Evolutionary conservation across 805 yeast genomes (phyloP).

Genomic region (Clavispora phyllophila): DNA sequence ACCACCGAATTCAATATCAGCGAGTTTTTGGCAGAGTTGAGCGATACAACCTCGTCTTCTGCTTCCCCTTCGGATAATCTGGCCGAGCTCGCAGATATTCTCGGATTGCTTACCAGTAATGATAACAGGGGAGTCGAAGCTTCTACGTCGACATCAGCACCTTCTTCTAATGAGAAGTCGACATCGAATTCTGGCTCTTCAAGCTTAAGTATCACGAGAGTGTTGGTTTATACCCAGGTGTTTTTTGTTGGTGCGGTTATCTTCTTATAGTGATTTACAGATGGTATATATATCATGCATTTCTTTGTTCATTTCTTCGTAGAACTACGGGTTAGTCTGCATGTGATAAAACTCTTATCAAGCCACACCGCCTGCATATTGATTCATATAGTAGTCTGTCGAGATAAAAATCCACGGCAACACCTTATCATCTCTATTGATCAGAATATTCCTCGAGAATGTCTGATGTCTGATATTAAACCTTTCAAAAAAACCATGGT

Average conservation of each 20-base stretch:
- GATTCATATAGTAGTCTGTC: not conserved
- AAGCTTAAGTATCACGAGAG: not conserved
- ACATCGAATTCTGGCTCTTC: not conserved
- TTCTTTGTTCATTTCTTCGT: no score
- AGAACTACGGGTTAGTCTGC: not conserved
- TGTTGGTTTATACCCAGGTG: constrained; percentile 5
- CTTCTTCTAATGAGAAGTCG: not conserved
- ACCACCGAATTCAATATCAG: constrained; percentile 1
- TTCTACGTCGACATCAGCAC: not conserved
- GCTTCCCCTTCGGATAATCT: not conserved
- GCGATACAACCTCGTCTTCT: constrained; percentile 3
- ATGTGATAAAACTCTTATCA: not conserved
- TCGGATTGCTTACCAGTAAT: not conserved
- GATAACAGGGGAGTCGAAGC: not conserved
- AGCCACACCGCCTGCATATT: not conserved
- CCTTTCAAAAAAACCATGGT: not conserved
- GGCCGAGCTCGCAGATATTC: not conserved
- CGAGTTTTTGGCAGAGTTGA: constrained; percentile 5
- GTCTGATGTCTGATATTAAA: not conserved
- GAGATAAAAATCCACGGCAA: not conserved
- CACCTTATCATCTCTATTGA: not conserved
- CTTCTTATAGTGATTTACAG: not conserved
- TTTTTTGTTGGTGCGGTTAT: constrained; percentile 4
- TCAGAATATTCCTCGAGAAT: not conserved
- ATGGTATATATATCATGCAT: no score